Conservation (phyloP, 1,139 yeast species). For the Wickerhamiella pararugosa region DNA sequence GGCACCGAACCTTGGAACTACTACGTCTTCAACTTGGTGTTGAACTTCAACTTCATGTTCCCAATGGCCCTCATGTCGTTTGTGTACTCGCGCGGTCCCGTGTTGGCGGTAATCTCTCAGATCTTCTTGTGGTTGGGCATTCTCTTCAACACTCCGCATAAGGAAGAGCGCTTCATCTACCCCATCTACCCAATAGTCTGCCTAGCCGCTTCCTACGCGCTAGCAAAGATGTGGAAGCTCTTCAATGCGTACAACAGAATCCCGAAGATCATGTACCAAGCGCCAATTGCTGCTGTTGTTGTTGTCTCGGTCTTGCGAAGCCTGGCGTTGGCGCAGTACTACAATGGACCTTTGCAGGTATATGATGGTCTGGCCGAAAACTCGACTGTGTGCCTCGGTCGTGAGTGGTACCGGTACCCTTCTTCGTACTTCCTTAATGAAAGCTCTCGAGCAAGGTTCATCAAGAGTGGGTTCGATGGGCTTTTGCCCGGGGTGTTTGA, state of each 20-base stretch:
- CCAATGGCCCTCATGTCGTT: conserved; percentile 33
- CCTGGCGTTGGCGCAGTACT: conserved; percentile 22
- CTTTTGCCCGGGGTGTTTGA: conserved; percentile 74
- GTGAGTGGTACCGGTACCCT: conserved; percentile 93
- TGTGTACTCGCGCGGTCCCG: conserved; percentile 5
- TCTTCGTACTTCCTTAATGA: conserved; percentile 61
- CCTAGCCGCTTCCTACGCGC: conserved; percentile 45
- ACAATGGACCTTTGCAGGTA: conserved; percentile 26
- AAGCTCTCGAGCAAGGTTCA: conserved; percentile 40
- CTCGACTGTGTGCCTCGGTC: conserved; percentile 58
- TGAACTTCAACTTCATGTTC: conserved; percentile 55
- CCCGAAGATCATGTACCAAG: conserved; percentile 17
- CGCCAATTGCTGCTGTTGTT: conserved; percentile 9
- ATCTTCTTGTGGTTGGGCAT: conserved; percentile 50
- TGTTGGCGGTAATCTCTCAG: conserved; percentile 24
- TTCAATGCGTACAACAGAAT: conserved; percentile 3
- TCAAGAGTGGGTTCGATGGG: conserved; percentile 71
- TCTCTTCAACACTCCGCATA: conserved; percentile 69
- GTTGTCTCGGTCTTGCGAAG: conserved; percentile 21
- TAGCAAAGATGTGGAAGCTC: conserved; percentile 10
- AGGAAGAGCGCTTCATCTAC: conserved; percentile 82
- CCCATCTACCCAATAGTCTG: conserved; percentile 65
- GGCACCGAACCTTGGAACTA: conserved; percentile 78
- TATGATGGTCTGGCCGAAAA: conserved; percentile 16
- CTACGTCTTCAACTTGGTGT: conserved; percentile 48